Percentiles rank a stretch among this genome's conserved stretches.
Conservation (phyloP, 2,329 filamentous ascomycete genomes). For the Zelopaecilomyces penicillatus region DNA sequence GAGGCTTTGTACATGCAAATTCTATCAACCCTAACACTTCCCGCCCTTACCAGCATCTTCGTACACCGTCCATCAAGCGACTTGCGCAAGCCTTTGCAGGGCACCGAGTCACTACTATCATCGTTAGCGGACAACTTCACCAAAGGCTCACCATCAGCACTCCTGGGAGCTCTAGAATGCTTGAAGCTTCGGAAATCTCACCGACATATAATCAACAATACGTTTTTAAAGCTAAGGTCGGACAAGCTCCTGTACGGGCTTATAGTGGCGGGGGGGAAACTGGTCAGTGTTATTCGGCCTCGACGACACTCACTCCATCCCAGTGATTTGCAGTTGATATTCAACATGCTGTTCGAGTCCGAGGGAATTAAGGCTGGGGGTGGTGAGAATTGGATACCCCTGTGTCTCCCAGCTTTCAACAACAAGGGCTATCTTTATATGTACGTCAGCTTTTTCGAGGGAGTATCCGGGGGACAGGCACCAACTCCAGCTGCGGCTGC, state of each 20-base stretch:
- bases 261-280: conserved; percentile 81
- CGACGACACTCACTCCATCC: conserved; percentile 94
- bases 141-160: conserved; percentile 76
- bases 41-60: conserved; percentile 79
- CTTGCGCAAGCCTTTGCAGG: conserved; percentile 78
- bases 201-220: conserved; percentile 76
- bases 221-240: conserved; percentile 68
- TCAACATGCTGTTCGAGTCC: conserved; percentile 98
- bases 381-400: conserved; percentile 94
- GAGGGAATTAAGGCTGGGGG: conserved; percentile 81
- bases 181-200: conserved; percentile 86
- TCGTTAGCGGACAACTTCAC: conserved; percentile 94
- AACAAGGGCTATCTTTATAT: conserved; percentile 95
- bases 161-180: conserved; percentile 87
- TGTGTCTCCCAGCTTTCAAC: conserved; percentile 95
- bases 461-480: conserved; percentile 32
- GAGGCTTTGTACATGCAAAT: conserved; percentile 98
- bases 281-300: conserved; percentile 90
- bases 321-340: conserved; percentile 89
- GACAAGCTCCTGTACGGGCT: conserved; percentile 83
- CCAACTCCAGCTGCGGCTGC: conserved; percentile 46
- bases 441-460: conserved; percentile 93
- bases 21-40: conserved; percentile 85
- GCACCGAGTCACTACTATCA: conserved; percentile 83
- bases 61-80: conserved; percentile 88